Evolutionary conservation across 1,284 basidiomycete genomes (phyloP), one percentile per base, ranked within the genome.

Genomic region (Ustilago cynodontis): DNA sequence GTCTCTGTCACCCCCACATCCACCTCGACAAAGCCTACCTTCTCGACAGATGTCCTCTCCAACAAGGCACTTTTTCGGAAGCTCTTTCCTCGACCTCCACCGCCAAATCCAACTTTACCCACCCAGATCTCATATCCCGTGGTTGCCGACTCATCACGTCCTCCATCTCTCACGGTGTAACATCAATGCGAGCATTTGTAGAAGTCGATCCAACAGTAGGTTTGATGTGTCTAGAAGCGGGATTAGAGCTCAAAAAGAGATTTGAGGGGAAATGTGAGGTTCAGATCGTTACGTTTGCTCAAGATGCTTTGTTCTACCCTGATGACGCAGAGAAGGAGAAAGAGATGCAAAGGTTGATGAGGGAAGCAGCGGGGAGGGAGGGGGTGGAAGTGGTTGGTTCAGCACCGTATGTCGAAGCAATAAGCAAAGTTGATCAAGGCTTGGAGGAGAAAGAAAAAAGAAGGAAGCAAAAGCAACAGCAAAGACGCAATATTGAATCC

Each of bases 11-110:
- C 47, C 65, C 75, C 5, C 77, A 79, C 68, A 55, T 79, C 31
- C 77, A 79, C 47, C 69, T 79, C 47, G 77, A 79, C 59, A 79
- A 78, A 37, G 61, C 70, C 26, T 79, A 55, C 62, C 65, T 79
- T 9, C 58, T 79, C 26, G 56, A 60, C 18, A 45, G 61, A 37
- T 67, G 59, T 16, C 31, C 55, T 2, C 53, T 78, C 26, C 22
- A 43, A 11, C 26, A 20, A 16, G 72, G 76, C 14, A 68, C 68
- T 0, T 78, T 78, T n/a, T 39, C 51, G 16, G 77, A 79, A 49
- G 77, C 77, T 0, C 71, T 79, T n/a, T 29, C 50, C 2, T 59
- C 55, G 14, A 79, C 77, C n/a, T 26, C 58, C 3, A 6, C 18
- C 0, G 77, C 77, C 20, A 78, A 78, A 41, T 26, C 52, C 29